Evolutionary conservation across 768 basidiomycete species (phyloP).

Genomic region (Chalciporus piperatus): DNA sequence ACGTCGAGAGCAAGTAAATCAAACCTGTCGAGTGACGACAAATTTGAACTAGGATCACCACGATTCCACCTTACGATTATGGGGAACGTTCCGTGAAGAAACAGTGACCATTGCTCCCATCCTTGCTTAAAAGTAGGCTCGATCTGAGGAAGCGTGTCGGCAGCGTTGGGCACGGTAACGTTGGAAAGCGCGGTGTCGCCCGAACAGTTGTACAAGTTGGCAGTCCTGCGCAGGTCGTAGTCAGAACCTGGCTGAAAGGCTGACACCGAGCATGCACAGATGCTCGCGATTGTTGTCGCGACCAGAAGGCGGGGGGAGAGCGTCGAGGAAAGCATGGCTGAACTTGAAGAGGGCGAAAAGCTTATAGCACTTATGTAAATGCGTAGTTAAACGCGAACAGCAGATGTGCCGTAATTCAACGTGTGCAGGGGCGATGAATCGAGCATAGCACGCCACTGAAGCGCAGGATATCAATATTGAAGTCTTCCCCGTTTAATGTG

Average conservation of each 20-base stretch:
- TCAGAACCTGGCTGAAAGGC: conserved; percentile 12
- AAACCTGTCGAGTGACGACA: conserved; percentile 1
- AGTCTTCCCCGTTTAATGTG: too few species aligned
- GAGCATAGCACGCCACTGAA: too few species aligned
- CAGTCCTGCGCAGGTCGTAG: conserved; percentile 9
- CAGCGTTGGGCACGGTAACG: conserved; percentile 10
- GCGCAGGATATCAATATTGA: too few species aligned
- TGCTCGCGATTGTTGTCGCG: not conserved
- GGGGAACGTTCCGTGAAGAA: conserved; percentile 11
- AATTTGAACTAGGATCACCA: conserved; percentile 5
- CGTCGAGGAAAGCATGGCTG: too few species aligned
- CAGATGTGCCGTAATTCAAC: too few species aligned
- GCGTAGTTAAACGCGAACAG: too few species aligned
- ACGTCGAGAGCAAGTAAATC: conserved; percentile 6
- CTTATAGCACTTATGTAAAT: too few species aligned
- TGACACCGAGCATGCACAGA: not conserved
- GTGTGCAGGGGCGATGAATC: too few species aligned
- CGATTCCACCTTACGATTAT: conserved; percentile 14
- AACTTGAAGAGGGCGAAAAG: too few species aligned
- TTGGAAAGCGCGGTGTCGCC: conserved; percentile 9
- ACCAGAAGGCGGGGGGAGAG: not conserved
- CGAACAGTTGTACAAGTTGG: conserved; percentile 19
- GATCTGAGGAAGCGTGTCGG: conserved; percentile 18
- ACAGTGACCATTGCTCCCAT: conserved; percentile 18
- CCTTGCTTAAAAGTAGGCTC: not conserved